These are phyloP conservation scores for Puya raimondii DNA, from an alignment of 176 grass and related monocot genomes.

Conservation along the genomic window DNA sequence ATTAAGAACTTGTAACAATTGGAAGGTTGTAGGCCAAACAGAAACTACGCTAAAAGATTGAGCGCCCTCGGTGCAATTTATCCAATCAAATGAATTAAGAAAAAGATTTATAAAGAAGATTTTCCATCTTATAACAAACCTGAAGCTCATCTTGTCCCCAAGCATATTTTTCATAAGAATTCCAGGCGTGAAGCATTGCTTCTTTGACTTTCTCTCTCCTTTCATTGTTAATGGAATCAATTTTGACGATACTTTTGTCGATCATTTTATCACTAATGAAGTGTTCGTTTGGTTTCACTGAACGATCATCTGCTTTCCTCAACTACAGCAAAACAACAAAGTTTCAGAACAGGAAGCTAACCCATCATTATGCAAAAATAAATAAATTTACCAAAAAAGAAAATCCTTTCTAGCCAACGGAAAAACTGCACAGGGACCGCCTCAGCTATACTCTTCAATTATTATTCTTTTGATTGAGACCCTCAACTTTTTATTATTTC, in stretches of 20 bases:
- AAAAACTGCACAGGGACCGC: background rate
- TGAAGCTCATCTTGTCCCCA: conserved; percentile 98
- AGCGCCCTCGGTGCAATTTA: too few relatives aligned
- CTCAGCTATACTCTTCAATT: too few relatives aligned
- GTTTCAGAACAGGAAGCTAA: background rate
- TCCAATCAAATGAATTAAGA: too few relatives aligned
- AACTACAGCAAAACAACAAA: conserved; percentile 40
- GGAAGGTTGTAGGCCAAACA: too few relatives aligned
- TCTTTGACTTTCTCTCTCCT: conserved; percentile 93
- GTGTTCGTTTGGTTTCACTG: conserved; percentile 29
- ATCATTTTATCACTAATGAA: conserved; percentile 21
- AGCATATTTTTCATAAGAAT: conserved; percentile 85
- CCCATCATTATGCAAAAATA: background rate
- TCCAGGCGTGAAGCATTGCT: conserved; percentile 94
- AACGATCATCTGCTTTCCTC: conserved; percentile 48
- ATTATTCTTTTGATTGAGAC: too few relatives aligned
- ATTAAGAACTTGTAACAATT: too few relatives aligned
- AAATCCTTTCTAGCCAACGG: background rate
- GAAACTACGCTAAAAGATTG: too few relatives aligned
- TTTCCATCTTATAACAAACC: conserved; percentile 35
- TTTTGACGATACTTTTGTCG: conserved; percentile 38
- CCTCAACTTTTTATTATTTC: too few relatives aligned
- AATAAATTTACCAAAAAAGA: background rate
- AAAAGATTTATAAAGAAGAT: conserved; percentile 1
- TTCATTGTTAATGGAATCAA: conserved; percentile 61